Conservation (phyloP, 257 asterid species). For the Perilla frutescens region DNA sequence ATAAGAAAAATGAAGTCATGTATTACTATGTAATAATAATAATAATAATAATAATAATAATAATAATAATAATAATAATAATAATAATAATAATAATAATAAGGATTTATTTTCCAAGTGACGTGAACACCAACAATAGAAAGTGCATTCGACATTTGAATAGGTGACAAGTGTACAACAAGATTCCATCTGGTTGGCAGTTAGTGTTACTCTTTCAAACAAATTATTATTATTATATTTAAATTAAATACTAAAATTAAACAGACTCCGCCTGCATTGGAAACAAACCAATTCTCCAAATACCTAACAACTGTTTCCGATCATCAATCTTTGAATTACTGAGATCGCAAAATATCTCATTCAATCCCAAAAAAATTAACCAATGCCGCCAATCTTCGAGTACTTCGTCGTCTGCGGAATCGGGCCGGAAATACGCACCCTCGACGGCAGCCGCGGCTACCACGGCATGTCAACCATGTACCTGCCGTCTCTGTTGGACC, state of each 20-base stretch:
- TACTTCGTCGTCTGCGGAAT: conserved; percentile 93
- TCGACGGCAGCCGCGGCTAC: conserved; percentile 74
- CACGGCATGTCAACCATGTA: conserved; percentile 70
- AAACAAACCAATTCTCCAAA: not conserved
- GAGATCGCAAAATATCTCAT: conserved; percentile 3
- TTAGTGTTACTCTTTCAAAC: conserved; percentile 1
- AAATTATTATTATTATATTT: no score
- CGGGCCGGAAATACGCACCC: conserved; percentile 88
- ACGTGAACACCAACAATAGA: no score
- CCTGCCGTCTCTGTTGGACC: conserved; percentile 74
- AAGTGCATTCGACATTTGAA: no score
- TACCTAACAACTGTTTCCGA: conserved; percentile 5
- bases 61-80: no score
- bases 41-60: no score
- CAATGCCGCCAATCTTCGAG: conserved; percentile 37
- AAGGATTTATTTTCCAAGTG: no score
- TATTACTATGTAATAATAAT: no score
- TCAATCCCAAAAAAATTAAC: not conserved
- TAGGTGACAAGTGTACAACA: no score
- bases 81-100: no score
- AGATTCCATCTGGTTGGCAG: not conserved
- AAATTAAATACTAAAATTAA: no score
- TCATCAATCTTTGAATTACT: no score
- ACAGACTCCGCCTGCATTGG: conserved; percentile 24
- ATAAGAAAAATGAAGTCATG: no score